These are phyloP conservation scores for Cotoneaster glaucophyllus DNA, from an alignment of 306 rosid species.

Conservation along the genomic window DNA sequence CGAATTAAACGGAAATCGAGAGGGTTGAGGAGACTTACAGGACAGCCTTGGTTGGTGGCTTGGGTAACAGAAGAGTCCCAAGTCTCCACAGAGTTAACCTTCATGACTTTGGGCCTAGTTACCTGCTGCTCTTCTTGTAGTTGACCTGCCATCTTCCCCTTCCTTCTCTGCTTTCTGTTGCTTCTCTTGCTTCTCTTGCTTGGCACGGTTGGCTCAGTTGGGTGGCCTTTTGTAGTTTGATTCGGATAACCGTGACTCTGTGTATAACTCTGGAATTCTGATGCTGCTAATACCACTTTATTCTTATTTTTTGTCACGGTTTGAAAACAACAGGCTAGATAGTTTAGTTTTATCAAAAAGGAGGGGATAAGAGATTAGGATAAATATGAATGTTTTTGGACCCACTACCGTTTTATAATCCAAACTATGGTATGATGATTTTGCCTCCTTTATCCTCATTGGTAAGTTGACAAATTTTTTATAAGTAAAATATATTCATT, in stretches of 20 bases:
- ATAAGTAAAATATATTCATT: too few species aligned
- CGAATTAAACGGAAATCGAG: not conserved
- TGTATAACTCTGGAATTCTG: not conserved
- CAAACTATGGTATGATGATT: not conserved
- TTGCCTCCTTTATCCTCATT: not conserved
- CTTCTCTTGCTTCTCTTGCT: not conserved
- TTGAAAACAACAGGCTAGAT: not conserved
- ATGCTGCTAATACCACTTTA: not conserved
- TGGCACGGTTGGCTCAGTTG: not conserved
- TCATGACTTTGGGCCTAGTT: conserved; percentile 39
- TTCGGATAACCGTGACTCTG: not conserved
- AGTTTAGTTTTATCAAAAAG: not conserved
- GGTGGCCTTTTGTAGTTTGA: not conserved
- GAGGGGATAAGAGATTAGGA: not conserved
- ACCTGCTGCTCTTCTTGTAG: conserved; percentile 18
- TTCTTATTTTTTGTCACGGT: not conserved
- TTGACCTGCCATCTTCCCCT: conserved; percentile 31
- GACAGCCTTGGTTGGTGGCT: conserved; percentile 52
- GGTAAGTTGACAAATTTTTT: too few species aligned
- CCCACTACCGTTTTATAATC: not conserved
- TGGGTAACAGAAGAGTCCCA: conserved; percentile 52
- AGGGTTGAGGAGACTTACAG: conserved; percentile 34
- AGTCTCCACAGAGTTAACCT: conserved; percentile 59
- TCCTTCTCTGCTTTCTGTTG: not conserved
- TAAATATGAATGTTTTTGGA: not conserved